Percentiles rank a stretch among this genome's conserved stretches.
Conservation (phyloP, 2,329 filamentous ascomycete species). For the Claviceps africana region DNA sequence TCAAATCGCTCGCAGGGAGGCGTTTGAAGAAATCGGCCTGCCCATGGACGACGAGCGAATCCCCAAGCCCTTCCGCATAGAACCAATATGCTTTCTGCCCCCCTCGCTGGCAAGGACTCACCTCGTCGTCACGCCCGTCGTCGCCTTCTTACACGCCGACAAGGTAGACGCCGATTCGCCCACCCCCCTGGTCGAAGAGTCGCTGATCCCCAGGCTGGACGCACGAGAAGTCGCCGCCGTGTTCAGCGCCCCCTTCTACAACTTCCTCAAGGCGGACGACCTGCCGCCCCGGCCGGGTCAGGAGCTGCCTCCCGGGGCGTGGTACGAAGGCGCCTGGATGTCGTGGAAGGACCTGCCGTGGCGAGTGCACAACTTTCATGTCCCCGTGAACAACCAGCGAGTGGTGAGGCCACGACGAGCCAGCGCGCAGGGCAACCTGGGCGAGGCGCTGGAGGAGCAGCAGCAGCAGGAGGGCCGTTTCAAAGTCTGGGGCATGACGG, state of each 20-base stretch:
- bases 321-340: conserved; percentile 79
- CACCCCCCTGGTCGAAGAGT: conserved; percentile 44
- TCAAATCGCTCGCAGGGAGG: conserved; percentile 77
- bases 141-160: conserved; percentile 61
- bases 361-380: conserved; percentile 84
- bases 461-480: conserved; percentile 45
- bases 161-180: conserved; percentile 16
- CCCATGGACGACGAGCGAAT: conserved; percentile 56
- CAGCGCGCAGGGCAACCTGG: conserved; percentile 29
- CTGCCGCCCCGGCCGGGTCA: conserved; percentile 29
- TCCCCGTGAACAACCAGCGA: conserved; percentile 59
- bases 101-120: conserved; percentile 60
- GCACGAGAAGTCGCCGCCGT: conserved; percentile 87
- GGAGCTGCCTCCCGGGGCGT: conserved; percentile 41
- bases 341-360: conserved; percentile 67
- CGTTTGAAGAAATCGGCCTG: conserved; percentile 84
- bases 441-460: conserved; percentile 31
- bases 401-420: conserved; percentile 45
- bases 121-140: conserved; percentile 60
- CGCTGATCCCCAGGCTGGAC: conserved; percentile 67
- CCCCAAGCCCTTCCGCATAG: conserved; percentile 65
- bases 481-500: conserved; percentile 91
- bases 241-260: conserved; percentile 77
- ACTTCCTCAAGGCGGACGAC: conserved; percentile 56
- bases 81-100: conserved; percentile 77